phyloP scores from a whole-genome alignment of 2,329 filamentous ascomycete genomes.

The Anthostomella pinea region DNA sequence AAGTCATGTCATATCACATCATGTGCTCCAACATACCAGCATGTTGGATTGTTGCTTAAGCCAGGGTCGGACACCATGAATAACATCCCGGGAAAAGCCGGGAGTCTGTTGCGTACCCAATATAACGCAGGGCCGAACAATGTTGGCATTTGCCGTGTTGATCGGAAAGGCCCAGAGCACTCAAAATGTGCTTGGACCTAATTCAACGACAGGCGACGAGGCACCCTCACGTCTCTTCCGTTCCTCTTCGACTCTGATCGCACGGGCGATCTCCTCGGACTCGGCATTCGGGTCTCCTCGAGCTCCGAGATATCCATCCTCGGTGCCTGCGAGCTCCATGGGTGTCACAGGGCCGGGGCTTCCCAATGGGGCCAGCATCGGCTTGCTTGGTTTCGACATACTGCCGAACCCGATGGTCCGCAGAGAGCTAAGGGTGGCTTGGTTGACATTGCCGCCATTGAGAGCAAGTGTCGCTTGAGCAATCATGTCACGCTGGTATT shows the following conservation, averaged over 20 bases:
- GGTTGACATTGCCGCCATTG: conserved; percentile 28
- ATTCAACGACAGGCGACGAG: conserved; percentile 32
- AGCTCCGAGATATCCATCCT: conserved; percentile 38
- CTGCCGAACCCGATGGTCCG: conserved; percentile 38
- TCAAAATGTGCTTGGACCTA: conserved; percentile 31
- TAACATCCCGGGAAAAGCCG: too few relatives aligned
- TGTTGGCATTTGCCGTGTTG: neutral
- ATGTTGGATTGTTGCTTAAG: too few relatives aligned
- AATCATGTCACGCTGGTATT: conserved; percentile 62
- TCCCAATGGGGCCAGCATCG: conserved; percentile 50
- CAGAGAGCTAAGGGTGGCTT: conserved; percentile 35
- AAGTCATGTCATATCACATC: too few relatives aligned
- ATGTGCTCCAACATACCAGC: too few relatives aligned
- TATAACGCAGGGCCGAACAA: neutral
- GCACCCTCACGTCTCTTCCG: conserved; percentile 31
- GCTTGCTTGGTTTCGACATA: conserved; percentile 41
- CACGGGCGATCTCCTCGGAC: conserved; percentile 27
- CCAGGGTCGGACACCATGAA: too few relatives aligned
- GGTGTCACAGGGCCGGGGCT: conserved; percentile 62
- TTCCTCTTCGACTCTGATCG: conserved; percentile 34
- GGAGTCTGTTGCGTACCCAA: too few relatives aligned
- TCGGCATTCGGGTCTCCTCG: conserved; percentile 23
- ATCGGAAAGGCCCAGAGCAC: neutral
- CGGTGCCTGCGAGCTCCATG: conserved; percentile 51
- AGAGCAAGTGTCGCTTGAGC: conserved; percentile 52